These are phyloP conservation scores for Xenosphaeropsis pyriputrescens DNA, from an alignment of 2,329 filamentous ascomycete genomes.

Conservation along the genomic window DNA sequence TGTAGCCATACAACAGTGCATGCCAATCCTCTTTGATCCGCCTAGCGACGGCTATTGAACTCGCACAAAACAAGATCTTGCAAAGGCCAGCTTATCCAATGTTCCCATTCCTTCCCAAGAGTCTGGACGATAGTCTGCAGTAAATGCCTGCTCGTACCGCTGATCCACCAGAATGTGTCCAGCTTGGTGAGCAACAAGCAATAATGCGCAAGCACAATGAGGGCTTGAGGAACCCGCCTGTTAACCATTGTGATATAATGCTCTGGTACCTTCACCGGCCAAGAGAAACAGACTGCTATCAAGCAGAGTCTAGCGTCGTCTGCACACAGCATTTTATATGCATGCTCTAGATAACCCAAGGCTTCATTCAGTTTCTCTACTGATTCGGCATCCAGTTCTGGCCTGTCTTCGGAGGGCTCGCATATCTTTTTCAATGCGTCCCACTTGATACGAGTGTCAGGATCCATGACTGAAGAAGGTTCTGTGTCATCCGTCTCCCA, in stretches of 20 bases:
- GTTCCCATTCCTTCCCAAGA: conserved; percentile 5
- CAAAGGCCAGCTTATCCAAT: conserved; percentile 8
- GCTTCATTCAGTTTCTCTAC: conserved; percentile 2
- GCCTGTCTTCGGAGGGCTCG: neutral
- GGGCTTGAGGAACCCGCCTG: conserved; percentile 14
- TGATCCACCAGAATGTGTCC: conserved; percentile 23
- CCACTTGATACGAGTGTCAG: conserved; percentile 1
- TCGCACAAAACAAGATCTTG: conserved; percentile 3
- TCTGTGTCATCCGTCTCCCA: neutral
- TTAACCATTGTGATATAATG: conserved; percentile 16
- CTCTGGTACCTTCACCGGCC: conserved; percentile 19
- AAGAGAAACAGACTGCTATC: conserved; percentile 12
- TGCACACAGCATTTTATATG: conserved; percentile 1
- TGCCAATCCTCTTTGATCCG: too few relatives aligned
- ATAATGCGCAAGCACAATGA: conserved; percentile 21
- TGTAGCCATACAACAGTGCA: too few relatives aligned
- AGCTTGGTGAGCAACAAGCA: conserved; percentile 21
- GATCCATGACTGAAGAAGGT: neutral
- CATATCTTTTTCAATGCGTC: neutral
- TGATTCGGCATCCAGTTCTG: neutral
- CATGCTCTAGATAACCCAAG: neutral
- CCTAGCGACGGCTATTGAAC: too few relatives aligned
- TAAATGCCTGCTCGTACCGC: conserved; percentile 20
- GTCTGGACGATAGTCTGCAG: conserved; percentile 16
- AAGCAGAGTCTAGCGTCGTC: conserved; percentile 5